Evolutionary conservation across 345 rosid species (phyloP).

Genomic region (Brassica cretica): DNA sequence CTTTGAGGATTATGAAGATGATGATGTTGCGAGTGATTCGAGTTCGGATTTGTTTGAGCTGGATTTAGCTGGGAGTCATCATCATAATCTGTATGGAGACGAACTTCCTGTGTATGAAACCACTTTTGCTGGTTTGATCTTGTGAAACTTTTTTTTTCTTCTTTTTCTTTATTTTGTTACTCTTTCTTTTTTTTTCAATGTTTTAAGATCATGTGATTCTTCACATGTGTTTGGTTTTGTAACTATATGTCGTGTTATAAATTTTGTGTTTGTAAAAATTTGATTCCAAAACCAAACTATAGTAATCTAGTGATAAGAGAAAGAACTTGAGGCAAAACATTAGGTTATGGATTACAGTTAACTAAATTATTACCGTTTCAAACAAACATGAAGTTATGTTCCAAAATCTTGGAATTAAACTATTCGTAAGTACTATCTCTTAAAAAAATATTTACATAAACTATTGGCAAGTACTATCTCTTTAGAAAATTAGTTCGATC

Average conservation of each 20-base stretch:
- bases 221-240: conserved; percentile 22
- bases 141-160: conserved; percentile 24
- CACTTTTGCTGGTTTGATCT: conserved; percentile 50
- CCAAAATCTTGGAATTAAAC: neutral
- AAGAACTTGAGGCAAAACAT: neutral
- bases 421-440: neutral
- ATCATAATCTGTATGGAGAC: conserved; percentile 65
- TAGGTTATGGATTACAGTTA: neutral
- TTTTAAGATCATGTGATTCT: conserved; percentile 16
- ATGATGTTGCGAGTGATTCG: conserved; percentile 47
- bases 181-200: neutral
- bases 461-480: neutral
- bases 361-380: neutral
- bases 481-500: neutral
- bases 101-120: conserved; percentile 97
- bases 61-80: conserved; percentile 57
- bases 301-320: neutral
- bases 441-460: too few species aligned
- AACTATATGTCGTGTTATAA: conserved; percentile 25
- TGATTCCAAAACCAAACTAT: neutral
- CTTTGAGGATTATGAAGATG: conserved; percentile 37
- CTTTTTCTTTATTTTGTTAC: neutral
- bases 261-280: conserved; percentile 22
- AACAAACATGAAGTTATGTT: neutral
- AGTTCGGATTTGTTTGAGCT: conserved; percentile 79